phyloP scores from a whole-genome alignment of 768 basidiomycete genomes.

The Mycena olivaceomarginata region DNA sequence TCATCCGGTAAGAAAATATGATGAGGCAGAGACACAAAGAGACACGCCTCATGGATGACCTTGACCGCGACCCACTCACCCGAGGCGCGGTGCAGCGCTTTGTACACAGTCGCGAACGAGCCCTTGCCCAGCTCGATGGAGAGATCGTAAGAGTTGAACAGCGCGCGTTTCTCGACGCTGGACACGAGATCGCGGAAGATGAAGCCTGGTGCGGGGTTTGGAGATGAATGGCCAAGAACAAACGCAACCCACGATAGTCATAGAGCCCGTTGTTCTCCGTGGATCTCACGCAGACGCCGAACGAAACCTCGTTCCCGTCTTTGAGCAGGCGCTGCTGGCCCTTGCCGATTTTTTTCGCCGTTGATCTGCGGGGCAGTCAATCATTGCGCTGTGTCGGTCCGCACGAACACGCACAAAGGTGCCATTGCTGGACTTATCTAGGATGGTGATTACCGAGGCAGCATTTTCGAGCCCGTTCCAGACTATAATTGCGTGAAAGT shows the following conservation, averaged over 20 bases:
- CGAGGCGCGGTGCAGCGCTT: slow-evolving; percentile 82
- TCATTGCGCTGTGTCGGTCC: slow-evolving; percentile 6
- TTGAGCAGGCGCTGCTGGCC: slow-evolving; percentile 73
- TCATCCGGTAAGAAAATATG: slow-evolving; percentile 28
- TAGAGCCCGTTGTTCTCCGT: slow-evolving; percentile 67
- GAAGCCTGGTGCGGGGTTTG: slow-evolving; percentile 69
- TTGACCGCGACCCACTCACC: slow-evolving; percentile 92
- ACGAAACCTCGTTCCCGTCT: slow-evolving; percentile 92
- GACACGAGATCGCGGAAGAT: slow-evolving; percentile 81
- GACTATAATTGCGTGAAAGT: slow-evolving; percentile 72
- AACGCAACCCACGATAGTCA: slow-evolving; percentile 80
- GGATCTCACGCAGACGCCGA: slow-evolving; percentile 77
- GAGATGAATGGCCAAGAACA: neutral
- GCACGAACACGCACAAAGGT: slow-evolving; percentile 69
- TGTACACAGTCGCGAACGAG: slow-evolving; percentile 93
- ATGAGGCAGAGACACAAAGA: neutral
- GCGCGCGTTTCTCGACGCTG: slow-evolving; percentile 67
- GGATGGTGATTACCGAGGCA: slow-evolving; percentile 67
- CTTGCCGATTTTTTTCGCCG: slow-evolving; percentile 76
- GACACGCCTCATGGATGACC: slow-evolving; percentile 78
- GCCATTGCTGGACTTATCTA: slow-evolving; percentile 82
- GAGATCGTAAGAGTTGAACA: slow-evolving; percentile 82
- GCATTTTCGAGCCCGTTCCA: slow-evolving; percentile 74
- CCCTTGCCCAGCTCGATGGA: slow-evolving; percentile 89
- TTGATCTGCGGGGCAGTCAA: slow-evolving; percentile 72